These are phyloP conservation scores for Apiosordaria backusii DNA, from an alignment of 495 filamentous ascomycete species.

Conservation along the genomic window DNA sequence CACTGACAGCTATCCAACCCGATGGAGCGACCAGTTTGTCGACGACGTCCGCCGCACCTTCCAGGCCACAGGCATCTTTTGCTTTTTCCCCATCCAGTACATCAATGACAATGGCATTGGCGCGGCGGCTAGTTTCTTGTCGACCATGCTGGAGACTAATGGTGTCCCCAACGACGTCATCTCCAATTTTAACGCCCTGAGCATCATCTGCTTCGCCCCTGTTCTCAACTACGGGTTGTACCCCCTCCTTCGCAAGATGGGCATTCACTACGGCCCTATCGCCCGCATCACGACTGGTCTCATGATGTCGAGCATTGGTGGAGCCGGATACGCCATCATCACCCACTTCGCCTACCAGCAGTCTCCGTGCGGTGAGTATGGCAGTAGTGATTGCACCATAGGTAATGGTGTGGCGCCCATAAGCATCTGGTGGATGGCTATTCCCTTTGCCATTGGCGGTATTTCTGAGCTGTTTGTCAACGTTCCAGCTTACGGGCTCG, in stretches of 20 bases:
- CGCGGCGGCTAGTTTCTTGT: slow-evolving; percentile 47
- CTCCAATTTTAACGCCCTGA: slow-evolving; percentile 70
- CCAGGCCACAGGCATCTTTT: slow-evolving; percentile 56
- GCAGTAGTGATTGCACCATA: slow-evolving; percentile 38
- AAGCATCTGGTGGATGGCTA: slow-evolving; percentile 49
- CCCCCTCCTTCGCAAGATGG: slow-evolving; percentile 59
- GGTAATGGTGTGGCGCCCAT: slow-evolving; percentile 49
- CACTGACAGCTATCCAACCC: slow-evolving; percentile 27
- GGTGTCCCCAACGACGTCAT: slow-evolving; percentile 76
- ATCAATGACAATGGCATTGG: slow-evolving; percentile 56
- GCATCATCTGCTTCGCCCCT: slow-evolving; percentile 67
- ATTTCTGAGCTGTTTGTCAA: slow-evolving; percentile 67
- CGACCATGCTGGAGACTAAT: slow-evolving; percentile 60
- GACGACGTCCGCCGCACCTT: slow-evolving; percentile 56
- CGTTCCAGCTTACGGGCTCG: slow-evolving; percentile 68
- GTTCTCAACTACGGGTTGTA: slow-evolving; percentile 62
- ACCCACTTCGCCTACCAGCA: slow-evolving; percentile 68
- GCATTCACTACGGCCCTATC: slow-evolving; percentile 66
- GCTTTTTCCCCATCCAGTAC: slow-evolving; percentile 70
- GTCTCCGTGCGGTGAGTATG: slow-evolving; percentile 48
- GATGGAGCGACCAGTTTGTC: slow-evolving; percentile 56
- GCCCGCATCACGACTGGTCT: slow-evolving; percentile 74
- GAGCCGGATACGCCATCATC: slow-evolving; percentile 63
- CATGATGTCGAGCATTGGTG: slow-evolving; percentile 59
- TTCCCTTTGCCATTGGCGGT: slow-evolving; percentile 53